These are phyloP conservation scores for Malbranchea cinnamomea DNA, from an alignment of 2,329 filamentous ascomycete species.

Conservation along the genomic window DNA sequence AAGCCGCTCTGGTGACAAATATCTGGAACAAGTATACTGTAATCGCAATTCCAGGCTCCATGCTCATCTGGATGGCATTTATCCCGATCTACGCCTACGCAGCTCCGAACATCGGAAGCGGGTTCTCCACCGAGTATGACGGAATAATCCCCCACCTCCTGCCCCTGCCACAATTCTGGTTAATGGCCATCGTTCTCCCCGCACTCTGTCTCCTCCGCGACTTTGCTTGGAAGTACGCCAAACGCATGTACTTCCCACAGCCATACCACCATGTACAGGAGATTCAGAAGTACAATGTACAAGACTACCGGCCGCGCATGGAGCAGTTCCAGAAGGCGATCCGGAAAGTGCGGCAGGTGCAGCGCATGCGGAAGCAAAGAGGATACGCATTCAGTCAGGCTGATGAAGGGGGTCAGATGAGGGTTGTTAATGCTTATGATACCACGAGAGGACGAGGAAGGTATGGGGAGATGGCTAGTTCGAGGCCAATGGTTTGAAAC, in stretches of 20 bases:
- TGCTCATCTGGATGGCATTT: conserved; percentile 83
- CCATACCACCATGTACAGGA: conserved; percentile 97
- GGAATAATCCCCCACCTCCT: conserved; percentile 74
- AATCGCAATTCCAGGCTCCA: conserved; percentile 83
- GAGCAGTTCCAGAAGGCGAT: conserved; percentile 99
- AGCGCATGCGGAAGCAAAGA: conserved; percentile 97
- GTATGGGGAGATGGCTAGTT: conserved; percentile 86
- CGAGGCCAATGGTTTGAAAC: conserved; percentile 24
- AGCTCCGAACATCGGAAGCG: conserved; percentile 60
- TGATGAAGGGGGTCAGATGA: conserved; percentile 77
- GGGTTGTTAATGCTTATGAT: conserved; percentile 93
- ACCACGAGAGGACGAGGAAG: conserved; percentile 81
- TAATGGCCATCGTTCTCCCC: conserved; percentile 70
- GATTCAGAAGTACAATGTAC: conserved; percentile 99
- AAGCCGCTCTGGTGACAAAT: conserved; percentile 86
- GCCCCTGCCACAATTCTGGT: conserved; percentile 72
- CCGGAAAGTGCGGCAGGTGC: conserved; percentile 92
- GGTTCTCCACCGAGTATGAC: conserved; percentile 69
- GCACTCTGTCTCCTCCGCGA: conserved; percentile 73
- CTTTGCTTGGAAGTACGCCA: conserved; percentile 92
- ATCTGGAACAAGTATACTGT: conserved; percentile 99
- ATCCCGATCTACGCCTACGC: conserved; percentile 76
- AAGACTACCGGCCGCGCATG: conserved; percentile 97
- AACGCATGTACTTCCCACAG: conserved; percentile 93
- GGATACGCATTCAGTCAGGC: conserved; percentile 97